These are phyloP conservation scores for Mycena crocata DNA, from an alignment of 768 basidiomycete species.

Conservation along the genomic window DNA sequence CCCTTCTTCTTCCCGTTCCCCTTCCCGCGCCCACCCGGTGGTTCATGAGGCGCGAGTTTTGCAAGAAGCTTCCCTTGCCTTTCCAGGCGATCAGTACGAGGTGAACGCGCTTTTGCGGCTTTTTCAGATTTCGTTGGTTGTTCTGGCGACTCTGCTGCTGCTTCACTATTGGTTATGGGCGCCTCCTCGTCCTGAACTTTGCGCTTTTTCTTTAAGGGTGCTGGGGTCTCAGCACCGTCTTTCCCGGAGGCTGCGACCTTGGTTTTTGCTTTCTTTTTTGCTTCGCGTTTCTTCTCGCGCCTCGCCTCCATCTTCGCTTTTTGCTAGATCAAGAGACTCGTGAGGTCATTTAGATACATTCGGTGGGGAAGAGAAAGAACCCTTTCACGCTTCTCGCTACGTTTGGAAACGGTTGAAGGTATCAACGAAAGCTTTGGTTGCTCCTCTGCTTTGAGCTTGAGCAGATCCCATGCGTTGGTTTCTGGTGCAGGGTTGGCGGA, in stretches of 20 bases:
- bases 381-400: slow-evolving; percentile 64
- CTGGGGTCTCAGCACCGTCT: not conserved
- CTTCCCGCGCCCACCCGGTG: slow-evolving; percentile 22
- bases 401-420: slow-evolving; percentile 57
- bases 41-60: slow-evolving; percentile 10
- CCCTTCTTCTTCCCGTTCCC: slow-evolving; percentile 29
- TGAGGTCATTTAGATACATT: not conserved
- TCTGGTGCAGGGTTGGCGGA: slow-evolving; percentile 53
- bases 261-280: slow-evolving; percentile 53
- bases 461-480: slow-evolving; percentile 62
- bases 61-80: slow-evolving; percentile 23
- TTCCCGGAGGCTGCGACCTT: slow-evolving; percentile 41
- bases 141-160: not conserved
- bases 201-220: slow-evolving; percentile 31
- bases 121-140: not conserved
- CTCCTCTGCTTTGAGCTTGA: slow-evolving; percentile 42
- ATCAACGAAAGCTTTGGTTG: slow-evolving; percentile 41
- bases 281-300: slow-evolving; percentile 59
- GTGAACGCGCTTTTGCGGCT: slow-evolving; percentile 23
- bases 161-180: not conserved
- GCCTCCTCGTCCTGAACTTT: slow-evolving; percentile 33
- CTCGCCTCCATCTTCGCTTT: slow-evolving; percentile 60
- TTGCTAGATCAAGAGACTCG: slow-evolving; percentile 51
- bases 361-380: slow-evolving; percentile 36
- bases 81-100: slow-evolving; percentile 24